Conservation (phyloP, 108 stramenopile genomes). For the Skeletonema menzelii region DNA sequence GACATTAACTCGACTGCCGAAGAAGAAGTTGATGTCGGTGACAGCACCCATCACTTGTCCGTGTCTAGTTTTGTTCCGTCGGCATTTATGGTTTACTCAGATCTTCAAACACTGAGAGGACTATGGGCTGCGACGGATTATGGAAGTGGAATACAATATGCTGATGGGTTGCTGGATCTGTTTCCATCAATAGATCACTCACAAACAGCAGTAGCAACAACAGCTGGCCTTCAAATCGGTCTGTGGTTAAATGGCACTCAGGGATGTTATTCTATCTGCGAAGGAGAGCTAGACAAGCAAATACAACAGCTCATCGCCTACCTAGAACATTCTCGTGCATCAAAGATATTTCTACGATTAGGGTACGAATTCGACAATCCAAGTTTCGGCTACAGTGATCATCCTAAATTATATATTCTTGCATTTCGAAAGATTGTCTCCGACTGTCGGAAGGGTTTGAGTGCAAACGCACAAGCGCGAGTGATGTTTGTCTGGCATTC, state of each 20-base stretch:
- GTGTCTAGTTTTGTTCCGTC: conserved; percentile 58
- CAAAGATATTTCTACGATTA: conserved; percentile 67
- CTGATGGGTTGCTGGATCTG: conserved; percentile 43
- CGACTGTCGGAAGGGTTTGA: conserved; percentile 39
- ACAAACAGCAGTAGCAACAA: not conserved
- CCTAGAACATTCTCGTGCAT: conserved; percentile 40
- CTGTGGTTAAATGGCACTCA: conserved; percentile 79
- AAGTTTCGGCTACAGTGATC: conserved; percentile 62
- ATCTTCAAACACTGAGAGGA: conserved; percentile 68
- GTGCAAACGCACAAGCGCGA: conserved; percentile 23
- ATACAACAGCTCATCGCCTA: conserved; percentile 55
- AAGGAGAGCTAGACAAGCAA: conserved; percentile 56
- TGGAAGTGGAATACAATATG: conserved; percentile 81
- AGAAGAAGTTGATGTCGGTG: not conserved
- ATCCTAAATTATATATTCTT: conserved; percentile 54
- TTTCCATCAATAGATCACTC: conserved; percentile 22
- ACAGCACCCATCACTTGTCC: not conserved
- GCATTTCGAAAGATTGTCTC: conserved; percentile 70
- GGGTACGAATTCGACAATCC: conserved; percentile 91
- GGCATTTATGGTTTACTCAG: conserved; percentile 77
- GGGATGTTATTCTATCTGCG: conserved; percentile 66
- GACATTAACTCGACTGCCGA: conserved; percentile 14
- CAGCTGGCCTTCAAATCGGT: conserved; percentile 65
- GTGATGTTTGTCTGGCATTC: conserved; percentile 86
- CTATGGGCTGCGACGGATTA: conserved; percentile 72